Evolutionary conservation across 805 yeast species (phyloP).

Genomic region (Candida arabinofermentans): DNA sequence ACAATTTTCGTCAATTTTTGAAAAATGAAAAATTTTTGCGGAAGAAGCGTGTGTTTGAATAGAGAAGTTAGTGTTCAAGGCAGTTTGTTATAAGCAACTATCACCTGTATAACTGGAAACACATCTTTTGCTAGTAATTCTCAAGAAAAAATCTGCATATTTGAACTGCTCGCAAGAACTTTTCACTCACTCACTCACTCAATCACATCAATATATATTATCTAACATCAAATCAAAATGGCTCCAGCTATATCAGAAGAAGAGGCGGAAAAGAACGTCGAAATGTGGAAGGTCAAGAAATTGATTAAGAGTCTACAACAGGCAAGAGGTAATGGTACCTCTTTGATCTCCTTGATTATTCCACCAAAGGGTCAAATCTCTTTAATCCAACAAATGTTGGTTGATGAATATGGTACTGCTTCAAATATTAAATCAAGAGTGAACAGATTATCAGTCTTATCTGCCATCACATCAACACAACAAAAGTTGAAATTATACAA

Average conservation of each 20-base stretch:
- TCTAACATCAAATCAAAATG: conserved; percentile 22
- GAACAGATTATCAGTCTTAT: conserved; percentile 87
- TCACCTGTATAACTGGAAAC: no score
- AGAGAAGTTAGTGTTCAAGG: no score
- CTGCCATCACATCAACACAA: conserved; percentile 98
- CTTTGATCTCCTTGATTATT: conserved; percentile 94
- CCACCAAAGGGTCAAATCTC: conserved; percentile 96
- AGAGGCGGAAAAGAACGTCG: conserved; percentile 94
- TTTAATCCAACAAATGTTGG: conserved; percentile 80
- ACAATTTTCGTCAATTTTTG: conserved; percentile 3
- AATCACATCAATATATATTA: neutral
- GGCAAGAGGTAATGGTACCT: conserved; percentile 98
- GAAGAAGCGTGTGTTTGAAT: neutral
- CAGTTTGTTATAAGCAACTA: no score
- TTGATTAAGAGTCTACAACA: conserved; percentile 79
- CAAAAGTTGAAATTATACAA: conserved; percentile 90
- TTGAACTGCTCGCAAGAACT: no score
- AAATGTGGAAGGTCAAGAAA: conserved; percentile 98
- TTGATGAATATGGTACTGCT: conserved; percentile 99
- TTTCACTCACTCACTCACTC: no score
- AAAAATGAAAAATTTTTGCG: conserved; percentile 3
- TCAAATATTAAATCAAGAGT: conserved; percentile 97
- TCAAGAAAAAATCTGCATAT: neutral
- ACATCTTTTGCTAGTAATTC: neutral
- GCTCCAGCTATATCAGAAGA: conserved; percentile 45